Evolutionary conservation across 108 stramenopile species (phyloP), one percentile per base, ranked within the genome.

Genomic region (Cyclotella atomus): DNA sequence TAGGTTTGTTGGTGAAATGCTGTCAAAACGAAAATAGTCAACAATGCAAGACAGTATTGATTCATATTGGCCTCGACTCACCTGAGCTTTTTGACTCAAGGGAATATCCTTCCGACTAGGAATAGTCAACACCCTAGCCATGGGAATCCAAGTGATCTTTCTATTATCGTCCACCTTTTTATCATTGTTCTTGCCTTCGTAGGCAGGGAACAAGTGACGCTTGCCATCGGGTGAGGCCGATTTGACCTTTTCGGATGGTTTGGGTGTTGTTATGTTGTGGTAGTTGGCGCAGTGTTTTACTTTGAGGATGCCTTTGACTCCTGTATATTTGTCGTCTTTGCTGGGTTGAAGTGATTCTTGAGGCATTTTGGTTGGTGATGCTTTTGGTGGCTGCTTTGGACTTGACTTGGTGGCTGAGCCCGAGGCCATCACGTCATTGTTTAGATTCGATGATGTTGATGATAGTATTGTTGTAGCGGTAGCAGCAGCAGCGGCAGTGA

Each of bases 51-150:
- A 27, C n/a, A n/a, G n/a, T n/a, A n/a, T n/a, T n/a, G 41, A 43
- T 24, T 43, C 36, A 27, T 27, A 27, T 25, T 25, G 21, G 30
- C 0, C 0, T 2, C 21, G 20, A 12, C 38, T 62, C 29, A 62
- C 61, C 38, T 62, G 21, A 24, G 38, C 41, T 64, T 89, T 92
- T 57, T 92, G 88, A 56, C 46, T 66, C 20, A 81, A 56, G 15
- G 75, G 70, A 82, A 95, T 87, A 33, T 92, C 88, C 20, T 86
- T 88, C 17, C 84, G 64, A 4, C 88, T 89, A 25, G 87, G 83
- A 52, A 95, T 80, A 23, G 93, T 82, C 14, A 92, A 65, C 10
- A 95, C 93, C 0, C 91, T 83, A 28, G 93, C 93, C 91, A 95
- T 92, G 38, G 93, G 88, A 29, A 88, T 84, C 61, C 92, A 95